phyloP scores from a whole-genome alignment of 1,284 basidiomycete genomes.

The Cutaneotrichosporon sp. region DNA sequence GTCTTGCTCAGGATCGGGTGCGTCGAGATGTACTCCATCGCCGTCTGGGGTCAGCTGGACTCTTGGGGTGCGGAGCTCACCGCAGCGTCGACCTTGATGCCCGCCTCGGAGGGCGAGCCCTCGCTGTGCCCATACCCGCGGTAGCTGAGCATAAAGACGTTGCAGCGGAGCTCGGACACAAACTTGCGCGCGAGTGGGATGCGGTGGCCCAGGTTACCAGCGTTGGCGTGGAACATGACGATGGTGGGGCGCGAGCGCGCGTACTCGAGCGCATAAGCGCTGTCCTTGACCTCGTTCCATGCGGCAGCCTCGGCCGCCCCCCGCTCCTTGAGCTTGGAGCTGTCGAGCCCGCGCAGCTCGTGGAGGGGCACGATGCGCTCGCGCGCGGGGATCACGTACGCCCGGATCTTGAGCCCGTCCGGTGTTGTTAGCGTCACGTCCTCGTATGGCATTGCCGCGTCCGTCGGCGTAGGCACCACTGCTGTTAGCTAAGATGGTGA shows the following conservation, averaged over 20 bases:
- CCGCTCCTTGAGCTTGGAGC: slow-evolving; percentile 30
- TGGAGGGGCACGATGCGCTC: slow-evolving; percentile 25
- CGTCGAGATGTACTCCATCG: slow-evolving; percentile 71
- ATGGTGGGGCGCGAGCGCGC: slow-evolving; percentile 73
- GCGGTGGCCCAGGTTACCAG: slow-evolving; percentile 66
- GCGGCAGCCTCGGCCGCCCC: slow-evolving; percentile 28
- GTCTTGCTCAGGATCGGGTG: slow-evolving; percentile 71
- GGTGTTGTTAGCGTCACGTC: slow-evolving; percentile 67
- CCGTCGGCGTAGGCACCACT: slow-evolving; percentile 72
- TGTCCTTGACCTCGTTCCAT: slow-evolving; percentile 38
- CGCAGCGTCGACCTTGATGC: slow-evolving; percentile 77
- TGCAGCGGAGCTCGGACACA: slow-evolving; percentile 70
- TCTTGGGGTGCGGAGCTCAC: too few species aligned
- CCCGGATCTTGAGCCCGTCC: slow-evolving; percentile 63
- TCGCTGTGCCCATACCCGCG: slow-evolving; percentile 74
- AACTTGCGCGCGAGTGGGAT: slow-evolving; percentile 88
- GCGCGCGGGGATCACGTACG: slow-evolving; percentile 61
- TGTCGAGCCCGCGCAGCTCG: slow-evolving; percentile 29
- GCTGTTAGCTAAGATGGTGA: slow-evolving; percentile 10
- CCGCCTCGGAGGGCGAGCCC: slow-evolving; percentile 77
- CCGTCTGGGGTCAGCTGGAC: slow-evolving; percentile 50
- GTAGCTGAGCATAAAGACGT: slow-evolving; percentile 53
- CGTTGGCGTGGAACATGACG: slow-evolving; percentile 90
- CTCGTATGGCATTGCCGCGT: slow-evolving; percentile 70
- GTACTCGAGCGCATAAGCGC: slow-evolving; percentile 56